Percentiles rank a stretch among this genome's conserved stretches.
These are phyloP conservation scores for Fusarium miscanthi DNA, from an alignment of 2,329 filamentous ascomycete genomes.

Conservation along the genomic window DNA sequence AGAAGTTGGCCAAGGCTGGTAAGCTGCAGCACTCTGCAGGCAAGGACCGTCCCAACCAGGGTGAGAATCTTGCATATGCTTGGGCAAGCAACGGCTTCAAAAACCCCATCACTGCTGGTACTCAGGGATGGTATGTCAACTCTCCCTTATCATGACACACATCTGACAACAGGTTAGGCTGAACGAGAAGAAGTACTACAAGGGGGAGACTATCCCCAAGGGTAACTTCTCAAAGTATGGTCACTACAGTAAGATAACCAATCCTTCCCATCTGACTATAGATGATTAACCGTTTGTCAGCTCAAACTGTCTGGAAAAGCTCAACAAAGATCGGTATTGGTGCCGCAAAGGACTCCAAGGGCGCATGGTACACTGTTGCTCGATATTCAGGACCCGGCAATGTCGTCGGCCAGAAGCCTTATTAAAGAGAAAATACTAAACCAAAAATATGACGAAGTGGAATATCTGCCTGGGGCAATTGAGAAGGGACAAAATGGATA, in stretches of 20 bases:
- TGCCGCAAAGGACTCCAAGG: conserved; percentile 41
- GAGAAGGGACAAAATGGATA: not conserved
- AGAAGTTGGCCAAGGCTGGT: conserved; percentile 26
- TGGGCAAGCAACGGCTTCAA: conserved; percentile 17
- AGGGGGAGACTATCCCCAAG: conserved; percentile 36
- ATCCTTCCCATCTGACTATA: fast-evolving
- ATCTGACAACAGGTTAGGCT: conserved; percentile 14
- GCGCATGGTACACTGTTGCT: conserved; percentile 49
- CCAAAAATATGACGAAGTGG: fast-evolving
- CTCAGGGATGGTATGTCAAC: conserved; percentile 29
- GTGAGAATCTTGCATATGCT: conserved; percentile 40
- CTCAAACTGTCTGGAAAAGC: conserved; percentile 49
- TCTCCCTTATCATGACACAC: fast-evolving
- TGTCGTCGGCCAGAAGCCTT: conserved; percentile 45
- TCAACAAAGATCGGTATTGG: conserved; percentile 50
- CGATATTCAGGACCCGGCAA: conserved; percentile 51
- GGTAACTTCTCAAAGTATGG: conserved; percentile 42
- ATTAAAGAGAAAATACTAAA: conserved; percentile 5
- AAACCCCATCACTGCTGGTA: conserved; percentile 26
- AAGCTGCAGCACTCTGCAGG: conserved; percentile 28
- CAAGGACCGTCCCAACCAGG: conserved; percentile 24
- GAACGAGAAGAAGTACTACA: conserved; percentile 30
- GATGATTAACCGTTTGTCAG: not conserved
- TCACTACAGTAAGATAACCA: conserved; percentile 42
- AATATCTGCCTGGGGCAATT: not conserved